These are phyloP conservation scores for Citrus reticulata DNA, from an alignment of 345 rosid species.

Conservation along the genomic window DNA sequence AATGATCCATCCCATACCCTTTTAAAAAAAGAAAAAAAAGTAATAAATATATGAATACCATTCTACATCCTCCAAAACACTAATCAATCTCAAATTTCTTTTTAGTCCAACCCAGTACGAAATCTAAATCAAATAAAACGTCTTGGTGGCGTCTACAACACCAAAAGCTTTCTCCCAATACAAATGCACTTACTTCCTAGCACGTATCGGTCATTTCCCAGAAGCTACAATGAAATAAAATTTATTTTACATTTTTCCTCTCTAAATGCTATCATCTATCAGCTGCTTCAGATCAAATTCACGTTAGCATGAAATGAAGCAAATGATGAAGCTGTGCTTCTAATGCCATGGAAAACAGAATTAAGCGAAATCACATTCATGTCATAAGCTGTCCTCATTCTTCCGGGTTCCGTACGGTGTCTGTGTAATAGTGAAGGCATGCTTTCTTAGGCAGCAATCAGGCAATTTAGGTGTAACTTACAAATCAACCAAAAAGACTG, in stretches of 20 bases:
- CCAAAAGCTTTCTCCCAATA: neutral
- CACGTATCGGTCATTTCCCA: neutral
- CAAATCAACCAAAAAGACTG: slow-evolving; percentile 11
- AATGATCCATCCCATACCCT: neutral
- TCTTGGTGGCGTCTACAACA: neutral
- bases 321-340: neutral
- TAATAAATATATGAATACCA: too few species aligned
- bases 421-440: neutral
- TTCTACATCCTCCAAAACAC: neutral
- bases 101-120: neutral
- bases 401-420: neutral
- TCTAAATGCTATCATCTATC: neutral
- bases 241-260: neutral
- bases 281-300: neutral
- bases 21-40: neutral
- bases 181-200: neutral
- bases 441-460: slow-evolving; percentile 25
- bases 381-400: neutral
- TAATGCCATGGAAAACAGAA: neutral
- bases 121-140: neutral
- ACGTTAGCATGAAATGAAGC: neutral
- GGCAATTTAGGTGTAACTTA: slow-evolving; percentile 21
- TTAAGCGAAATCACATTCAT: neutral
- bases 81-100: neutral
- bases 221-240: neutral